Base-by-base conservation (phyloP, 805 yeast species). In the Starmerella floricola region DNA sequence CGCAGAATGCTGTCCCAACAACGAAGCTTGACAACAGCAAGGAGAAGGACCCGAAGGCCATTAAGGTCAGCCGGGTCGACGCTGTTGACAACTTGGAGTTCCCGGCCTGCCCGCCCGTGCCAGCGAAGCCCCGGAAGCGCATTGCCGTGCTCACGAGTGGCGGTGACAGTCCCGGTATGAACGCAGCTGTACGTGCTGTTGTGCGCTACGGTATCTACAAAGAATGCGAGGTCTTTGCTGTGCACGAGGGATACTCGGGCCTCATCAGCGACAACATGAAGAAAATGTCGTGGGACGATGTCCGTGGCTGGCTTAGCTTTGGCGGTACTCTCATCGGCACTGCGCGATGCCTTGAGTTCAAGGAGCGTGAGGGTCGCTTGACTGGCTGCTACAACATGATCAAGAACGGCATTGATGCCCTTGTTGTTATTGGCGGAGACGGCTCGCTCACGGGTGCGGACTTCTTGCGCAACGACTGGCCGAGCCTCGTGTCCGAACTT, bases 121-220 rank as follows among this genome's bases (percentile, higher is more conserved):
- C 47, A 12, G 41, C 24, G 35, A 44, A 36, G 20, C 53, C 47
- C 19, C 49, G 52, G 29, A 57, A 76, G 62, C 74, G 76, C 52
- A 83, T 91, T 50, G 98, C 94, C 4, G 91, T 91, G 38, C 86
- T 91, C 88, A 91, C 97, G 5, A 84, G 95, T 1, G 98, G 98
- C 54, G 98, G 99, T 63, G 99, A 91, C 60, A 82, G 97, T 40
- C 98, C 93, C 24, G 99, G 99, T 56, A 91, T 91, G 98, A 85
- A 86, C 63, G 88, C 96, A 4, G 83, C 79, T 21, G 98, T 91
- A 6, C 72, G 98, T 49, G 94, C 97, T 0, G 94, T 91, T 45
- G 95, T 88, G 8, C 74, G 98, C 55, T 76, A 95, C 2, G 95
- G 94, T 48, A 84, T 91, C 50, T 74, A 69, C 66, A 70, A 76